Evolutionary conservation across 805 yeast species (phyloP).

Genomic region (Wickerhamomyces mucosus): DNA sequence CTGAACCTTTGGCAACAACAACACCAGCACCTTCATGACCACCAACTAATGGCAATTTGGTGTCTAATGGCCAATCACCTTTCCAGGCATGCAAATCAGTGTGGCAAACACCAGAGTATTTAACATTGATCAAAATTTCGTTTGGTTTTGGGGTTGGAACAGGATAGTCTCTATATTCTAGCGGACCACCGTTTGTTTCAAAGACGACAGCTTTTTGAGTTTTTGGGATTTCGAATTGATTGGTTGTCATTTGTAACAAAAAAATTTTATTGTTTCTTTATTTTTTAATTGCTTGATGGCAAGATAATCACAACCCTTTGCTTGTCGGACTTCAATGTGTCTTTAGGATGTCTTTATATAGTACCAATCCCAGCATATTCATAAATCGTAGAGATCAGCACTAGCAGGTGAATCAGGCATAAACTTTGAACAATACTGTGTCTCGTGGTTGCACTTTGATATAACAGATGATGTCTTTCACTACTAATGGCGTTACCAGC

Average conservation of each 20-base stretch:
- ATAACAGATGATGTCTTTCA: too few species aligned
- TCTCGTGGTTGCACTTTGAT: too few species aligned
- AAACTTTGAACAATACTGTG: too few species aligned
- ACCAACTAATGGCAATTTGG: slow-evolving; percentile 56
- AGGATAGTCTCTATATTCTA: slow-evolving; percentile 41
- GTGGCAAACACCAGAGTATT: slow-evolving; percentile 59
- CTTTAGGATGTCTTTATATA: too few species aligned
- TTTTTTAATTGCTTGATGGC: too few species aligned
- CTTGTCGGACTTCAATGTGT: too few species aligned
- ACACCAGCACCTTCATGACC: slow-evolving; percentile 73
- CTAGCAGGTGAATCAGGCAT: too few species aligned
- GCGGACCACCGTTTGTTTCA: slow-evolving; percentile 38
- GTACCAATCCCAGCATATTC: too few species aligned
- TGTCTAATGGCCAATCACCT: slow-evolving; percentile 50
- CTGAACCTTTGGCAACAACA: slow-evolving; percentile 53
- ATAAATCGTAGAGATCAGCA: too few species aligned
- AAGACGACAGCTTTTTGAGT: slow-evolving; percentile 44
- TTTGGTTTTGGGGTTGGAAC: slow-evolving; percentile 49
- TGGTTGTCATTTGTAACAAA: slow-evolving; percentile 2
- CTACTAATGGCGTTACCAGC: too few species aligned
- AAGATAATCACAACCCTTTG: too few species aligned
- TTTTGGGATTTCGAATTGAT: slow-evolving; percentile 23
- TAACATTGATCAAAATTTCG: slow-evolving; percentile 46
- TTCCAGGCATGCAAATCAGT: slow-evolving; percentile 56
- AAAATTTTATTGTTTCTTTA: too few species aligned